Conservation (phyloP, 257 asterid species). For the Solanum sejunctum region DNA sequence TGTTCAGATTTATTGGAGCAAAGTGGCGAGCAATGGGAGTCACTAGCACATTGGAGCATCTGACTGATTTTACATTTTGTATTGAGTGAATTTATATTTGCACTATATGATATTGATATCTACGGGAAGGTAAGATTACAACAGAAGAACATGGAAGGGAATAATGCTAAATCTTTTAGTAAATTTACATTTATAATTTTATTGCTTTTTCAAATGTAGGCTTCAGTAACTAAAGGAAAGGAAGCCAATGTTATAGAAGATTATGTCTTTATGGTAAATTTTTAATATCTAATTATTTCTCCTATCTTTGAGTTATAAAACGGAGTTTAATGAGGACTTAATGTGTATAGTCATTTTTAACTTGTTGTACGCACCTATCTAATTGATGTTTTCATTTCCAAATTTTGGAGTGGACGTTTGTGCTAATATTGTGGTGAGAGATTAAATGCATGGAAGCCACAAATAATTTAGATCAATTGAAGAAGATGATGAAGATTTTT, state of each 20-base stretch:
- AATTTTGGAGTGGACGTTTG: background rate
- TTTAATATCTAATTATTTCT: no score
- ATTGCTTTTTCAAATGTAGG: background rate
- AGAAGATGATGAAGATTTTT: no score
- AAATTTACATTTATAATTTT: background rate
- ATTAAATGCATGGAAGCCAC: no score
- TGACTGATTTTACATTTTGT: no score
- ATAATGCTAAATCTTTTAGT: no score
- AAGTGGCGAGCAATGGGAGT: rapidly evolving
- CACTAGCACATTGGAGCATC: no score
- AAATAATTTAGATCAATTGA: no score
- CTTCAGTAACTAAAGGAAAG: constrained; percentile 18
- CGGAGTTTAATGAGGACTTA: background rate
- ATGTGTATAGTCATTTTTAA: no score
- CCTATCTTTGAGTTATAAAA: background rate
- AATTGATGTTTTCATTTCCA: background rate
- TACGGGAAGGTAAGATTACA: background rate
- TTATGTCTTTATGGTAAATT: constrained; percentile 13
- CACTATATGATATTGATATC: no score
- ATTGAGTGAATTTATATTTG: no score
- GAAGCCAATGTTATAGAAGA: constrained; percentile 20
- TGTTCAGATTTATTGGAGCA: no score
- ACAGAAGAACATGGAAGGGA: background rate
- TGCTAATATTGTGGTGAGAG: no score
- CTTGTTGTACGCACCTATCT: background rate